Evolutionary conservation across 1,284 basidiomycete species (phyloP).

Genomic region (Leccinum fallax): DNA sequence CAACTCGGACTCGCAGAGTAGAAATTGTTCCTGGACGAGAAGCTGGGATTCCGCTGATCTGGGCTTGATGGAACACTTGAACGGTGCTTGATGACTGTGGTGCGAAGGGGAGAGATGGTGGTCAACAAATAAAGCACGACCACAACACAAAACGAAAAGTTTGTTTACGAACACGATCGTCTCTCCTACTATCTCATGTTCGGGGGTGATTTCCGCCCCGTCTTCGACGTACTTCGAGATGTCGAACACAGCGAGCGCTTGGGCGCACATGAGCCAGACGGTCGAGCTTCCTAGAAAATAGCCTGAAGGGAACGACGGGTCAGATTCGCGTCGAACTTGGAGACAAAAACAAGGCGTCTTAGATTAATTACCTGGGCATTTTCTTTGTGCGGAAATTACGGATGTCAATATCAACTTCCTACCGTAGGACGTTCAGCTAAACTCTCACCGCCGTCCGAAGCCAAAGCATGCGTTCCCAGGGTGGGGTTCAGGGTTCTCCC

Average conservation of each 20-base stretch:
- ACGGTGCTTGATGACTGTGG: constrained; percentile 56
- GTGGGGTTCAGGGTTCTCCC: constrained; percentile 44
- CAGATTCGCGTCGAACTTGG: background rate
- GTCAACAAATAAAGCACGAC: background rate
- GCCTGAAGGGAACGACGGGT: constrained; percentile 10
- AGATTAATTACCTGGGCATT: constrained; percentile 17
- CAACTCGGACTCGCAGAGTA: background rate
- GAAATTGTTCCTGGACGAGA: constrained; percentile 45
- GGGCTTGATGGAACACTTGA: constrained; percentile 56
- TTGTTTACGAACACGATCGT: constrained; percentile 15
- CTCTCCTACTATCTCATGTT: constrained; percentile 17
- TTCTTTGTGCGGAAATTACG: background rate
- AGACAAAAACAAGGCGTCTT: background rate
- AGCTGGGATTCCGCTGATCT: constrained; percentile 50
- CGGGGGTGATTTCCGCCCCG: constrained; percentile 21
- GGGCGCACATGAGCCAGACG: constrained; percentile 18
- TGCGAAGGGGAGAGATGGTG: background rate
- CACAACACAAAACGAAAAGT: background rate
- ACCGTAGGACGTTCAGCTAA: background rate
- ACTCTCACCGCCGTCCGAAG: constrained; percentile 53
- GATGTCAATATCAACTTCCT: background rate
- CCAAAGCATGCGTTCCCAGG: constrained; percentile 54
- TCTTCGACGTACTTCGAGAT: constrained; percentile 21
- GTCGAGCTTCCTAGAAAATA: constrained; percentile 18
- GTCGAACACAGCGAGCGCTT: constrained; percentile 21